Evolutionary conservation across 2,329 filamentous ascomycete species (phyloP).

Genomic region (Spiromastix sp.): DNA sequence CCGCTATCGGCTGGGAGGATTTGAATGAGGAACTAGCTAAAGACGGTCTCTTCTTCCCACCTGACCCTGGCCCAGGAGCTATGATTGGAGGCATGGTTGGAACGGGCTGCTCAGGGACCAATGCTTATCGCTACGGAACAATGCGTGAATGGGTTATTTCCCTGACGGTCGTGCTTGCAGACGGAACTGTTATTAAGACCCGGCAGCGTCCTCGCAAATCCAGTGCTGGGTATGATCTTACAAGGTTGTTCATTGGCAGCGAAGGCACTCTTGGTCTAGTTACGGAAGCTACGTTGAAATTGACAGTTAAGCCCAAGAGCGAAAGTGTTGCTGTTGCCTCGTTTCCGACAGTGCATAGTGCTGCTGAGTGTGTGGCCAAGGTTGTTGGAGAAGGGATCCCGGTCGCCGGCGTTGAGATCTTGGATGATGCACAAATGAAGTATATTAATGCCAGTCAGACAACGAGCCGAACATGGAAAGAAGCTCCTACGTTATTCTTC

Average conservation of each 20-base stretch:
- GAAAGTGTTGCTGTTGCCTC: constrained; percentile 70
- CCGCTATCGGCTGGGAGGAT: constrained; percentile 75
- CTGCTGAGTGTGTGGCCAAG: constrained; percentile 66
- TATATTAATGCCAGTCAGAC: constrained; percentile 48
- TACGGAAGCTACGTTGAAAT: constrained; percentile 80
- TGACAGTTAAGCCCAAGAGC: constrained; percentile 69
- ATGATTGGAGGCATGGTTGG: constrained; percentile 70
- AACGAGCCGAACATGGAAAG: constrained; percentile 50
- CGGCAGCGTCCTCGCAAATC: constrained; percentile 80
- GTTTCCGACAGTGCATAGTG: constrained; percentile 55
- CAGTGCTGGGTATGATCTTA: constrained; percentile 85
- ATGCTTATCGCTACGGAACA: constrained; percentile 84
- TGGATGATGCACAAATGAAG: constrained; percentile 84
- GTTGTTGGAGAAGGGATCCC: constrained; percentile 75
- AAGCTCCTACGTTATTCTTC: constrained; percentile 62
- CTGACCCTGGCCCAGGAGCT: constrained; percentile 80
- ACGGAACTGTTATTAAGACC: constrained; percentile 84
- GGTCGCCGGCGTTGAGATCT: constrained; percentile 82
- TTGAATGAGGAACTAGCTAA: constrained; percentile 67
- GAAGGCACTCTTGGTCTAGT: constrained; percentile 87
- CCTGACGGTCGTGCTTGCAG: constrained; percentile 78
- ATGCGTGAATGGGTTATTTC: constrained; percentile 91
- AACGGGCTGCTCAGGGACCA: constrained; percentile 57
- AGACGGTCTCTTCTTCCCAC: constrained; percentile 79
- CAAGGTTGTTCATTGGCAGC: constrained; percentile 77